Base-by-base conservation (phyloP, 495 filamentous ascomycete species). In the Penicillium cinerascens region DNA sequence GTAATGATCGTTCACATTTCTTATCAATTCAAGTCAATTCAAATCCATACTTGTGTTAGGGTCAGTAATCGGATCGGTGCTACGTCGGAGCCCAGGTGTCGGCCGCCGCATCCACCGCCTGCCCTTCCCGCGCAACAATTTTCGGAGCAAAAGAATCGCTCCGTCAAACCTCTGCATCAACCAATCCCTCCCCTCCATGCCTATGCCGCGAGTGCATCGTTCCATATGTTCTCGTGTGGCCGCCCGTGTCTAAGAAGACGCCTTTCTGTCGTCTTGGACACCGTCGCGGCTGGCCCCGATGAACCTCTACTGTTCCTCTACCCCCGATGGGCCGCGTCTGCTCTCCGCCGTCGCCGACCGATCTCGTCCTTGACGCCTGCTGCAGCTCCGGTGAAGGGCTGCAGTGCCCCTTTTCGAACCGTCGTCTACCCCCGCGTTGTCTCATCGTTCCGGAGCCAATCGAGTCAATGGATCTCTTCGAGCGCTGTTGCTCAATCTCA, bases 231-330 rank as follows among this genome's bases (percentile, higher is more conserved):
- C 43, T 59, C 71, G 59, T 66, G 67, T 61, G 68, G 74, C 63
- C 56, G 60, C 42, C 61, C 65, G 51, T 73, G 67, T 68, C 66
- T 77, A 44, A 65, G 67, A 65, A 68, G 70, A 60, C 70, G 66
- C 48, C 39, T 74, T 45, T 64, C 70, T 55, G 59, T 65, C 59
- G 54, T 67, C 64, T 62, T 71, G 49, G 70, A 75, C 60, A 66
- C 58, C 42, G 59, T 65, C 59, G 61, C 65, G 54, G 60, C 66
- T 60, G 61, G 63, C 52, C 44, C 67, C 52, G 64, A 68, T 49
- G 71, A 76, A 64, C 67, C 72, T 47, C 64, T 78, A 20, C 66
- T 74, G 20, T 78, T 78, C 50, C 73, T 78, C 33, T 78, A 78
- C 48, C 74, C 74, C 49, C 68, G 63, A 55, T 75, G 69, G 73